Conservation (phyloP, 23 red algal species). For the Gracilaria domingensis region DNA sequence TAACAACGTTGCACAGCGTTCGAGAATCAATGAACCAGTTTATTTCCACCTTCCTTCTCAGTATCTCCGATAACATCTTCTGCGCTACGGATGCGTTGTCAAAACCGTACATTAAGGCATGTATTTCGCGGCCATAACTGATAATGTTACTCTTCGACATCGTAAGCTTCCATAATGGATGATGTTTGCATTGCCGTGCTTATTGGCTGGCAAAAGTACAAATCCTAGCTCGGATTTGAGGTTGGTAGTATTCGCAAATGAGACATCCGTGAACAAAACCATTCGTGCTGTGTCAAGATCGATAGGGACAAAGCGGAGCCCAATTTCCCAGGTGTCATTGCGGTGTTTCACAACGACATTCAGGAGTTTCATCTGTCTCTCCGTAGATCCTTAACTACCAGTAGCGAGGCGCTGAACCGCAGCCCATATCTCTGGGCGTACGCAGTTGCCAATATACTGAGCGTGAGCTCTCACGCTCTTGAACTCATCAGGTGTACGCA, state of each 20-base stretch:
- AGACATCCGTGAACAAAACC: background rate
- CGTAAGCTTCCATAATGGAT: conserved; percentile 14
- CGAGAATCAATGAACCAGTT: background rate
- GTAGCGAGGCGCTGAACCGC: conserved; percentile 8
- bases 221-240: conserved; percentile 22
- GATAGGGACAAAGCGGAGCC: background rate
- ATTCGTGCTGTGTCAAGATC: background rate
- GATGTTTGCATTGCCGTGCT: background rate
- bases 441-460: conserved; percentile 28
- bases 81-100: conserved; percentile 17
- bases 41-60: background rate
- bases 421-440: background rate
- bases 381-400: background rate
- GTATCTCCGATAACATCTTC: background rate
- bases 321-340: background rate
- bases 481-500: conserved; percentile 9
- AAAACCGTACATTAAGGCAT: conserved; percentile 23
- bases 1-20: background rate
- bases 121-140: conserved; percentile 32
- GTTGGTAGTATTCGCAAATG: conserved; percentile 11
- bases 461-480: conserved; percentile 13
- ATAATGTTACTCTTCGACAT: conserved; percentile 17
- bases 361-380: background rate
- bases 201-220: background rate
- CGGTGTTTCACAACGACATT: conserved; percentile 21